Conservation (phyloP, 495 filamentous ascomycete species). For the Chaetomium cochliodes region DNA sequence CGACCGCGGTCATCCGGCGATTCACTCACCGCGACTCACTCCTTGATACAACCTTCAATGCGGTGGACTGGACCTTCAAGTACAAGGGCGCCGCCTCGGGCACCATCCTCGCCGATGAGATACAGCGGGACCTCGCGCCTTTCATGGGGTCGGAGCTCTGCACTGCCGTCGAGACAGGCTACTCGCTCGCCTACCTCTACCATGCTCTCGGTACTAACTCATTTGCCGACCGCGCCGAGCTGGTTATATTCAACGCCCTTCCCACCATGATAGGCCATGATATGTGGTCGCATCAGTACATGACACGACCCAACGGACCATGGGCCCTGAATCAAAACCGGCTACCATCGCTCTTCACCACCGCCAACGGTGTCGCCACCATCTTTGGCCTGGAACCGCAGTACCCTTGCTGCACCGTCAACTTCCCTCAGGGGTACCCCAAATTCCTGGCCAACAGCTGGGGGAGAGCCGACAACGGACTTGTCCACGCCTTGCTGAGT, state of each 20-base stretch:
- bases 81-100: neutral
- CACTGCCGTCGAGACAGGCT: neutral
- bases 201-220: neutral
- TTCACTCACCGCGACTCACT: neutral
- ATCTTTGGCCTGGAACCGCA: neutral
- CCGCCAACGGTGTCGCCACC: neutral
- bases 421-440: neutral
- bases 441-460: neutral
- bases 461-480: neutral
- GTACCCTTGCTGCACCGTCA: neutral
- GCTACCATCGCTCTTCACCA: neutral
- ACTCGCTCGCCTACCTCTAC: neutral
- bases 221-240: neutral
- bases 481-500: neutral
- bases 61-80: neutral
- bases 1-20: neutral
- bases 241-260: neutral
- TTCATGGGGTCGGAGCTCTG: neutral
- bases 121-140: neutral
- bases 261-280: neutral
- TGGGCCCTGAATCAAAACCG: neutral
- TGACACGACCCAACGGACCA: neutral
- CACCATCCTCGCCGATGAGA: neutral
- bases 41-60: neutral
- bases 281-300: neutral